phyloP scores from a whole-genome alignment of 768 basidiomycete species.

The Rhodotorula taiwanensis region DNA sequence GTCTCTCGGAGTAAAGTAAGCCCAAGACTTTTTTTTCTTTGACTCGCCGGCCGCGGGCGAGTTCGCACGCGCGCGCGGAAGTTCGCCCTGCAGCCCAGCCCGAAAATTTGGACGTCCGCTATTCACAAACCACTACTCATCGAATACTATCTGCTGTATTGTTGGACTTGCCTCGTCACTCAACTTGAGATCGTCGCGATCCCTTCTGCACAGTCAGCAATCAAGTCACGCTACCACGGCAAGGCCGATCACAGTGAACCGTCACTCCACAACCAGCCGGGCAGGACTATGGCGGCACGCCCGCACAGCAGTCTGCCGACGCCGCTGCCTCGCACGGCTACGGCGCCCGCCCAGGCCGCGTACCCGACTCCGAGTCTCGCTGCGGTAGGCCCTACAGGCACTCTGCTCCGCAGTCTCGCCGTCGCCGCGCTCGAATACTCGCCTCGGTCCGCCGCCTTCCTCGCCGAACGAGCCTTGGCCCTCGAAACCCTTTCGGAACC shows the following conservation, averaged over 20 bases:
- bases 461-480: slow-evolving; percentile 74
- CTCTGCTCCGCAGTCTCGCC: slow-evolving; percentile 16
- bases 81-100: no score
- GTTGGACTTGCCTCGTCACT: no score
- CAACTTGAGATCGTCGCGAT: background rate
- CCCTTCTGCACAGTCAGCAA: background rate
- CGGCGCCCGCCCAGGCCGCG: background rate
- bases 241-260: no score
- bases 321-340: background rate
- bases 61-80: no score
- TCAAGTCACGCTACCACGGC: background rate
- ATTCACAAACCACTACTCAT: no score
- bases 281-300: no score
- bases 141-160: no score
- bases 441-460: slow-evolving; percentile 67
- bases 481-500: slow-evolving; percentile 67
- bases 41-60: no score
- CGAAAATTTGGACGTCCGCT: no score
- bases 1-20: no score
- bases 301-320: background rate
- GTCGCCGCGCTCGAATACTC: slow-evolving; percentile 6
- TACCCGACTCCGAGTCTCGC: background rate
- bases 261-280: no score
- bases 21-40: background rate
- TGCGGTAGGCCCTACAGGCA: background rate